Base-by-base conservation (phyloP, 306 rosid species). In the Cicer judaicum region DNA sequence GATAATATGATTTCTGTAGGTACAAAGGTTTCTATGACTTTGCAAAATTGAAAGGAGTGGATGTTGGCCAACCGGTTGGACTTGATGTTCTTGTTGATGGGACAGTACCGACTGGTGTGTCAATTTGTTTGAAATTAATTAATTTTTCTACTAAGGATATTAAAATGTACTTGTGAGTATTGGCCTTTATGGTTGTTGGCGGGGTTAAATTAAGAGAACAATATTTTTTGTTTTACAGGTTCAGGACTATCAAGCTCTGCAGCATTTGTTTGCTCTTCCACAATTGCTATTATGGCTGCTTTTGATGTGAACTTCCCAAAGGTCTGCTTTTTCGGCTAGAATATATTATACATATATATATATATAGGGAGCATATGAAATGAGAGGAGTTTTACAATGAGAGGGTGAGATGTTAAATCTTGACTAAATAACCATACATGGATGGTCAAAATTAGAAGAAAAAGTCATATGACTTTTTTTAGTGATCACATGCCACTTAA, bases 191-290 rank as follows among this genome's bases (percentile, higher is more conserved):
- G 64, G 64, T 68, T 50, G 53, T 74, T 21, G 15, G 6, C 12
- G 52, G 44, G 53, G 9, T 70, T 78, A 65, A 53, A 19, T 60
- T 76, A 39, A 68, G 50, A 5, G 24, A 9, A 15, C 8, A 4
- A 19, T 54, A 15, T 65, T 13, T 42, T 9, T 19, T 68, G 47
- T 64, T 67, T 14, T 73, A n/a, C 74, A 94, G 99, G 99, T 48
- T 94, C 99, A 16, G 99, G 99, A 72, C 74, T 94, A 74, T 94
- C 99, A 54, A 92, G 99, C 83, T 94, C 99, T 10, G 96, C 99
- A 0, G 99, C 99, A 41, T 88, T 94, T 87, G 99, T 94, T 79
- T 94, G 99, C 80, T 88, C 99, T 71, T 82, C 99, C 67, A 92
- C 96, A 14, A 94, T 94, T 84, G 98, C 96, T 39, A 87, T 94